Conservation (phyloP, 1,139 yeast genomes). For the Candida sojae region DNA sequence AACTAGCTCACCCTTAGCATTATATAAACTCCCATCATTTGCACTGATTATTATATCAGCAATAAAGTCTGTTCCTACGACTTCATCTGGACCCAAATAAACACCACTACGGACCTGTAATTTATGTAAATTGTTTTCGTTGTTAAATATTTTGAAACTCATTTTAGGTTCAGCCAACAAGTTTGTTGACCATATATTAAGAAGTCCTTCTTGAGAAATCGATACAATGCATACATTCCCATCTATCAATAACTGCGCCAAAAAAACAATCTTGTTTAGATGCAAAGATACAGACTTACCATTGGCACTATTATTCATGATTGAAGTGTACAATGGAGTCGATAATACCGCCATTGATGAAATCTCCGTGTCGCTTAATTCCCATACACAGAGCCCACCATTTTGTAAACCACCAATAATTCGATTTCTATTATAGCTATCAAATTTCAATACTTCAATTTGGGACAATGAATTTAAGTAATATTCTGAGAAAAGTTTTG, state of each 20-base stretch:
- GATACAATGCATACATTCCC: constrained; percentile 30
- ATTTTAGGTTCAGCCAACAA: constrained; percentile 34
- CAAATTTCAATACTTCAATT: constrained; percentile 46
- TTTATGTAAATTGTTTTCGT: background rate
- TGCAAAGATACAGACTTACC: constrained; percentile 6
- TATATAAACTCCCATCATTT: constrained; percentile 10
- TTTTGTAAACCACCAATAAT: constrained; percentile 40
- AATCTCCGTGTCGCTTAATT: constrained; percentile 17
- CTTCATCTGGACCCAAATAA: constrained; percentile 8
- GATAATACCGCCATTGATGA: constrained; percentile 25
- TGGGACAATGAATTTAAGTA: constrained; percentile 43
- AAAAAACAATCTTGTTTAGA: constrained; percentile 9
- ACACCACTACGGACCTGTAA: constrained; percentile 4
- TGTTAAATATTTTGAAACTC: constrained; percentile 17
- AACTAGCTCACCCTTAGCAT: background rate
- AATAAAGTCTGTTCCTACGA: constrained; percentile 8
- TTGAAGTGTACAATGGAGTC: constrained; percentile 10
- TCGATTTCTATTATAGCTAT: constrained; percentile 26
- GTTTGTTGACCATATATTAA: constrained; percentile 45
- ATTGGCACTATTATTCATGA: background rate
- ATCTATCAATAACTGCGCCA: constrained; percentile 22
- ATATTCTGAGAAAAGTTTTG: constrained; percentile 44
- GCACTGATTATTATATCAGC: constrained; percentile 6
- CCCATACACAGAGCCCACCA: constrained; percentile 46
- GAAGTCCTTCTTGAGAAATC: constrained; percentile 35